phyloP scores from a whole-genome alignment of 345 rosid genomes.

The Acer campestre region DNA sequence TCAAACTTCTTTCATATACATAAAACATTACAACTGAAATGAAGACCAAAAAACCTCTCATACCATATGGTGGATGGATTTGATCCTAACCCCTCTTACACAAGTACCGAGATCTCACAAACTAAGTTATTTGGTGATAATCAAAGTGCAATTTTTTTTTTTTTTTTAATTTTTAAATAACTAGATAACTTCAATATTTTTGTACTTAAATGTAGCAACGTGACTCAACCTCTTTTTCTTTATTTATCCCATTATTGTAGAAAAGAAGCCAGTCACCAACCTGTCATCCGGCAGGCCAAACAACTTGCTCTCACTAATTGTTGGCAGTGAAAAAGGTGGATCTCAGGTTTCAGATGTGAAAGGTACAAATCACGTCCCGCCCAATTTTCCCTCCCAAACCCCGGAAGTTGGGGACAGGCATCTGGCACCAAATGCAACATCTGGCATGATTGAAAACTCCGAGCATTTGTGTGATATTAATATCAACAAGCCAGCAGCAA shows the following conservation, averaged over 20 bases:
- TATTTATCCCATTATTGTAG: conserved; percentile 40
- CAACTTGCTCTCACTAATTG: conserved; percentile 77
- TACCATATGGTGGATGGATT: background rate
- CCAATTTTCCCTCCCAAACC: conserved; percentile 41
- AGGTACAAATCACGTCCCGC: conserved; percentile 27
- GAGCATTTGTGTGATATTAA: conserved; percentile 30
- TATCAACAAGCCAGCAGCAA: conserved; percentile 38
- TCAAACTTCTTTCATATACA: background rate
- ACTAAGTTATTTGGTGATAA: background rate
- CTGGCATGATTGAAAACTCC: conserved; percentile 29
- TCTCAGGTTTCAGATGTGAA: conserved; percentile 43
- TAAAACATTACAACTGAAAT: background rate
- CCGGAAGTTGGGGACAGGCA: conserved; percentile 37
- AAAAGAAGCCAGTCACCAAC: conserved; percentile 62
- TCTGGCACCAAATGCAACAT: conserved; percentile 21
- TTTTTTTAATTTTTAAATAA: conserved; percentile 12
- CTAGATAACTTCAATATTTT: conserved; percentile 3
- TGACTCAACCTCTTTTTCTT: conserved; percentile 12
- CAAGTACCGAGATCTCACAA: background rate
- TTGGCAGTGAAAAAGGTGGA: conserved; percentile 64
- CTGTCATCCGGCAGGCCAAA: conserved; percentile 45
- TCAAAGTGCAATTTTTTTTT: conserved; percentile 7
- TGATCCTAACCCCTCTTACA: background rate
- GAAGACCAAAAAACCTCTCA: background rate
- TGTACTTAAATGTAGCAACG: conserved; percentile 2